Percentiles rank a stretch among this genome's conserved stretches.
Evolutionary conservation across 225 moss, liverwort and hornwort genomes (phyloP).

Genomic region (Marchantia paleacea): DNA sequence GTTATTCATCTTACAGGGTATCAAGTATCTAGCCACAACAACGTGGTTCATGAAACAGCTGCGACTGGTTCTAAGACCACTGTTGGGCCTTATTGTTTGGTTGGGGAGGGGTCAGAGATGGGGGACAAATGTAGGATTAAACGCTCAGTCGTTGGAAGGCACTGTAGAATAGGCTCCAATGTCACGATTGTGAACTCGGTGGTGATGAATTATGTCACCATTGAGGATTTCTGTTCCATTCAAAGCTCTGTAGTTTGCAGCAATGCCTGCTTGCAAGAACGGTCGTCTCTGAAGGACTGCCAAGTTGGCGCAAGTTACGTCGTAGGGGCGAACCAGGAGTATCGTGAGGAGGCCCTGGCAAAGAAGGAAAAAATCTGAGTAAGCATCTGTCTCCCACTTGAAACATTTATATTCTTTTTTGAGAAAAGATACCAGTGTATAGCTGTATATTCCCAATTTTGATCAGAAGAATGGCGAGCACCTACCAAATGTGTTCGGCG

Average conservation of each 20-base stretch:
- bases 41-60: slow-evolving; percentile 75
- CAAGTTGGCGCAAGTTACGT: slow-evolving; percentile 83
- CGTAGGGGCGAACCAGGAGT: slow-evolving; percentile 63
- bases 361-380: slow-evolving; percentile 58
- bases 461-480: background rate
- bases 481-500: background rate
- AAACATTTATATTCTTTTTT: too few relatives aligned
- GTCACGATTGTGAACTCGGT: slow-evolving; percentile 95
- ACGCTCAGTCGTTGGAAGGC: slow-evolving; percentile 91
- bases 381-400: background rate
- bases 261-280: slow-evolving; percentile 77
- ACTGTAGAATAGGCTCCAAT: slow-evolving; percentile 95
- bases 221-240: slow-evolving; percentile 84
- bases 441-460: slow-evolving; percentile 11
- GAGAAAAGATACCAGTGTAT: background rate
- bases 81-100: slow-evolving; percentile 81
- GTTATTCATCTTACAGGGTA: slow-evolving; percentile 73
- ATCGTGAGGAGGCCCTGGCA: slow-evolving; percentile 73
- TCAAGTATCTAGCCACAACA: slow-evolving; percentile 64
- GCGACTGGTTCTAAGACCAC: slow-evolving; percentile 70
- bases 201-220: slow-evolving; percentile 90
- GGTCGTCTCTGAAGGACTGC: slow-evolving; percentile 79
- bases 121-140: slow-evolving; percentile 95
- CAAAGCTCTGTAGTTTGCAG: slow-evolving; percentile 87
- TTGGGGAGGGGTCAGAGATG: slow-evolving; percentile 87